Evolutionary conservation across 2,329 filamentous ascomycete genomes (phyloP).

Genomic region (Paecilomyces sp.): DNA sequence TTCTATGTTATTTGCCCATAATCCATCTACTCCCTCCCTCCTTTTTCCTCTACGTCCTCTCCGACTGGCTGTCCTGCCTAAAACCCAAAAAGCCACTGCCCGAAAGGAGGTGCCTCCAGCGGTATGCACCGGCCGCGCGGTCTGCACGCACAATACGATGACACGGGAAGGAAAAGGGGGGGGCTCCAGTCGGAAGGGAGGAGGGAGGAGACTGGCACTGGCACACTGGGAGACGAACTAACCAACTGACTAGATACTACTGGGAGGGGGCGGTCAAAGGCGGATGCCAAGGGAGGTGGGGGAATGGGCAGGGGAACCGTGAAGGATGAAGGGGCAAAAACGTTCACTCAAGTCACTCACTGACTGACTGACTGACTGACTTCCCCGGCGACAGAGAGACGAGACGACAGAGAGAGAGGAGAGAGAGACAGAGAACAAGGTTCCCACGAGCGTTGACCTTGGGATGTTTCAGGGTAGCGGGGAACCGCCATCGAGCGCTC

Average conservation of each 20-base stretch:
- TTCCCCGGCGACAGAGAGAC: slow-evolving; percentile 1
- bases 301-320: slow-evolving; percentile 9
- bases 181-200: slow-evolving; percentile 14
- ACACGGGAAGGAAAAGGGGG: slow-evolving; percentile 14
- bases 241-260: too few species aligned
- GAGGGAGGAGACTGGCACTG: too few species aligned
- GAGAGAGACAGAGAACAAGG: slow-evolving; percentile 18
- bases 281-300: background rate
- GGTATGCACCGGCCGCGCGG: slow-evolving; percentile 2
- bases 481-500: slow-evolving; percentile 26
- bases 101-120: slow-evolving; percentile 2
- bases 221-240: too few species aligned
- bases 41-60: background rate
- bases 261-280: slow-evolving; percentile 10
- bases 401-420: slow-evolving; percentile 6
- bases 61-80: background rate
- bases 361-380: too few species aligned
- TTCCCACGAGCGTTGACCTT: slow-evolving; percentile 14
- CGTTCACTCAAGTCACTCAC: too few species aligned
- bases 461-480: slow-evolving; percentile 27
- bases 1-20: too few species aligned
- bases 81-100: background rate
- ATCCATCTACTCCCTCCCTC: background rate
- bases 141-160: slow-evolving; percentile 4
- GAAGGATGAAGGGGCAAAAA: background rate